Evolutionary conservation across 768 basidiomycete genomes (phyloP), one percentile per base, ranked within the genome.

Genomic region (Tricholomella constricta): DNA sequence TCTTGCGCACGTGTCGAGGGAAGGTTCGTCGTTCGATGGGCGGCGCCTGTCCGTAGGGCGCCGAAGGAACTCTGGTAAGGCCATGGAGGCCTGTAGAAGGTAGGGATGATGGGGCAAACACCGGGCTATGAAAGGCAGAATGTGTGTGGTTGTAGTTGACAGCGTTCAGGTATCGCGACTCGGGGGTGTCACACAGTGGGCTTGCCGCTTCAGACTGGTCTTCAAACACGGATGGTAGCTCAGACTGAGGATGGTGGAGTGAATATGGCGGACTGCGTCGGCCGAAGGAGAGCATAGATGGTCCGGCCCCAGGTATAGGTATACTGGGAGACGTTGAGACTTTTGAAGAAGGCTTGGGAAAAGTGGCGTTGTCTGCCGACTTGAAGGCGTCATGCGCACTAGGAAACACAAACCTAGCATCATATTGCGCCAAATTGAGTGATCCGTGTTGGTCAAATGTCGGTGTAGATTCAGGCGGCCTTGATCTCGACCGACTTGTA

Each of bases 1-100:
- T 92, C 77, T 97, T 97, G 56, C 94, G 83, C 53, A 93, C 91
- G 69, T 89, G 88, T 54, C 88, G 82, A 47, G 94, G 91, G 66
- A 94, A 91, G 26, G 78, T 70, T 57, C 79, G 84, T 59, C 77
- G 78, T 55, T 71, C 69, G 17, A 67, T 57, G 44, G 66, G 54
- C 29, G 63, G 58, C 46, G 64, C 61, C 56, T 66, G 53, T 45
- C 67, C 71, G 52, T 78, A 71, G 49, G 70, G 70, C 48, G 69
- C 70, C 43, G 79, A 73, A 46, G 72, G 72, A 52, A 72, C 47
- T 61, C 76, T 71, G 51, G 74, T 64, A 52, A 78, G 70, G 45
- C 86, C 85, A 69, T 88, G 84, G 36, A 87, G 66, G 54, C 89
- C 88, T 54, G 80, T 73, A 22, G 88, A 80, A 25, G 90, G 90